These are phyloP conservation scores for Globisporangium ultimum DNA, from an alignment of 352 stramenopile genomes.

Conservation along the genomic window DNA sequence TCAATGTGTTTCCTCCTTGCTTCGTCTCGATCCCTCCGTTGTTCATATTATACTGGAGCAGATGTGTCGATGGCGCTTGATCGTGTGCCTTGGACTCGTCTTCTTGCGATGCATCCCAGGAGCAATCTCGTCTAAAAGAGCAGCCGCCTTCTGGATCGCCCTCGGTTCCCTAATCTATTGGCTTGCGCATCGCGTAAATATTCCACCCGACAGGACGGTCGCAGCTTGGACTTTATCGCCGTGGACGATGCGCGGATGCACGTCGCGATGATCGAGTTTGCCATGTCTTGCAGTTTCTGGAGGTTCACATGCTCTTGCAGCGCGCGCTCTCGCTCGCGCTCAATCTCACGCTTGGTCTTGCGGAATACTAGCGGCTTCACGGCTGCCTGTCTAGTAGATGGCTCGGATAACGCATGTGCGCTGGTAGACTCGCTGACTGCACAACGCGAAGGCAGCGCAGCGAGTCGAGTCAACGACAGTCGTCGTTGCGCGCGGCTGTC, in stretches of 20 bases:
- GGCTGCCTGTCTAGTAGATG: constrained; percentile 3
- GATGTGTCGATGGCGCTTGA: background rate
- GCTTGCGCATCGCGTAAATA: background rate
- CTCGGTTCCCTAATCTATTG: constrained; percentile 15
- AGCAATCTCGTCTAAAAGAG: constrained; percentile 28
- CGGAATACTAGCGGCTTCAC: constrained; percentile 41
- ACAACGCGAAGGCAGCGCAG: constrained; percentile 11
- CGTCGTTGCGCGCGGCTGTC: constrained; percentile 25
- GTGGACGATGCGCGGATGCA: background rate
- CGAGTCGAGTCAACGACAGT: constrained; percentile 13
- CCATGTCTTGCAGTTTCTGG: constrained; percentile 14
- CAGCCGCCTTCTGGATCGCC: constrained; percentile 28
- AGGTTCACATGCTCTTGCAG: constrained; percentile 18
- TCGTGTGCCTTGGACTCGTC: background rate
- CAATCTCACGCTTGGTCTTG: constrained; percentile 54
- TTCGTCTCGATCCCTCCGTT: background rate
- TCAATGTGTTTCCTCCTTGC: background rate
- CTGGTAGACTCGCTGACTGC: constrained; percentile 6
- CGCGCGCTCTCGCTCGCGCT: constrained; percentile 33
- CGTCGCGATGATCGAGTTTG: constrained; percentile 1
- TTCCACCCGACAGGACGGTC: constrained; percentile 6
- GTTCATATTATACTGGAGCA: constrained; percentile 8
- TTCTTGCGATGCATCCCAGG: background rate
- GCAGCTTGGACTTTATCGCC: constrained; percentile 3
- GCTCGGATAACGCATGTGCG: background rate